phyloP scores from a whole-genome alignment of 129 eudicot species.

The Daucus carota region DH1_v3.0 NC_030384.2:27781001-27781500 shows the following conservation, averaged over 20 bases:
- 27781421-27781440: background rate
- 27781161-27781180: conserved; percentile 5
- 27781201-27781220: background rate
- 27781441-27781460: background rate
- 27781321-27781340: background rate
- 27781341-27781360: background rate
- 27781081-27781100: background rate
- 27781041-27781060: background rate
- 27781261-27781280: background rate
- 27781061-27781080: background rate
- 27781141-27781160: conserved; percentile 4
- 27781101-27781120: background rate
- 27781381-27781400: background rate
- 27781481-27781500: background rate
- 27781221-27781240: background rate
- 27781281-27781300: background rate
- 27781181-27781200: conserved; percentile 24
- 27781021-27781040: background rate
- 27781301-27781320: background rate
- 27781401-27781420: background rate
- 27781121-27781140: background rate
- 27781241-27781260: background rate
- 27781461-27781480: background rate
- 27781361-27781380: background rate
- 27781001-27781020: background rate